A percentile compares a stretch with the other conserved stretches of the same genome.
Evolutionary conservation across 768 basidiomycete species (phyloP).

Genomic region (Leccinum ochraceum): DNA sequence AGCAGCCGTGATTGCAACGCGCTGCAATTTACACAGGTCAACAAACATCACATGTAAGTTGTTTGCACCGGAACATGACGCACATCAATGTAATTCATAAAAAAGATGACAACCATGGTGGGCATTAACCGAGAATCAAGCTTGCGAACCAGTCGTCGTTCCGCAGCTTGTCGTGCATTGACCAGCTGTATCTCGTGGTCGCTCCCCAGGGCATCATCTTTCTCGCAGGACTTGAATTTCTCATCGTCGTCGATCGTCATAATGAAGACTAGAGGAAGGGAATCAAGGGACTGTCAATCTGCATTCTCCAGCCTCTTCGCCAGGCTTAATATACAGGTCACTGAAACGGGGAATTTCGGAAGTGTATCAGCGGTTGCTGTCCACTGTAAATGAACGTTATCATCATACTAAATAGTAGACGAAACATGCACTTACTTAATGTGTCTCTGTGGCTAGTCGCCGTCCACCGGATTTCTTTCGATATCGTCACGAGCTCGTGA

Average conservation of each 20-base stretch:
- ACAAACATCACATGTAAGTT: background rate
- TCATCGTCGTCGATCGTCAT: background rate
- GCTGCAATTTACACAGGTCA: background rate
- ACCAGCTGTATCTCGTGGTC: background rate
- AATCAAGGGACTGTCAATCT: background rate
- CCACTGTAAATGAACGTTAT: background rate
- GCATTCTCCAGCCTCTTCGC: background rate
- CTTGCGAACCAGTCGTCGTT: constrained; percentile 1
- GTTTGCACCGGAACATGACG: background rate
- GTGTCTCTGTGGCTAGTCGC: background rate
- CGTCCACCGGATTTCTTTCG: background rate
- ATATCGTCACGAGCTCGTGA: background rate
- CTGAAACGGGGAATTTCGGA: background rate
- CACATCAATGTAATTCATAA: constrained; percentile 6
- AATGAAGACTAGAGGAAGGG: background rate
- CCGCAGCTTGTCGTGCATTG: background rate
- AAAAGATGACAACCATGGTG: background rate
- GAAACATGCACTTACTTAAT: background rate
- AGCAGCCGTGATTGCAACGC: constrained; percentile 1
- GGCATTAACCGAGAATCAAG: background rate
- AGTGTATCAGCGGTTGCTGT: background rate
- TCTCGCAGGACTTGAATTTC: background rate
- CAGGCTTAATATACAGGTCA: background rate
- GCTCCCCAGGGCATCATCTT: background rate
- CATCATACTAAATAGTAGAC: background rate